These are phyloP conservation scores for Monosporascus cannonballus DNA, from an alignment of 2,329 filamentous ascomycete species.

Conservation along the genomic window DNA sequence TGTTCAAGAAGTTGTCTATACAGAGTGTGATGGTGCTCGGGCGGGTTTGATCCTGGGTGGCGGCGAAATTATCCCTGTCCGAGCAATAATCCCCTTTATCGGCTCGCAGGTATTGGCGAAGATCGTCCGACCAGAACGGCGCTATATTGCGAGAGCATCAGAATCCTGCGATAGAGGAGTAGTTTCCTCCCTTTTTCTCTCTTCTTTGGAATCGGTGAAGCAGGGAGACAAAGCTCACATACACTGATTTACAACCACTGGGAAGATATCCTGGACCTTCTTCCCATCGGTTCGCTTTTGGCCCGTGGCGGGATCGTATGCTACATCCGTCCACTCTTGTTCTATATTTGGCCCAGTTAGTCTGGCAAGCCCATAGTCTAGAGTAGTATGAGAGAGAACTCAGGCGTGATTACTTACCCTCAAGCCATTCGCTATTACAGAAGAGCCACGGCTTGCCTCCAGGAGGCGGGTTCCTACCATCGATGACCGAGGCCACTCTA, in stretches of 20 bases:
- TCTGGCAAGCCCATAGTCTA: neutral
- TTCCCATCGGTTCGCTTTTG: constrained; percentile 1
- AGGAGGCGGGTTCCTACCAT: neutral
- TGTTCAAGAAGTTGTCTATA: constrained; percentile 2
- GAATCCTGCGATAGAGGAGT: neutral
- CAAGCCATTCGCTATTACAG: constrained; percentile 5
- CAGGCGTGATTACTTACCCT: neutral
- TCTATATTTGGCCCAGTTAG: constrained; percentile 1
- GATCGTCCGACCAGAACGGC: constrained; percentile 7
- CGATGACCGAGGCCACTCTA: constrained; percentile 1
- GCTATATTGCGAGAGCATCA: neutral
- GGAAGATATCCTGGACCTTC: constrained; percentile 2
- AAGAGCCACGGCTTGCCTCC: constrained; percentile 6
- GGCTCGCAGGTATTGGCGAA: constrained; percentile 3
- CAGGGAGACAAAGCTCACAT: neutral
- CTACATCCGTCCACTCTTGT: constrained; percentile 5
- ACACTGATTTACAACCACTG: neutral
- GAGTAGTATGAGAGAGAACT: neutral
- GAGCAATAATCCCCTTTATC: constrained; percentile 6
- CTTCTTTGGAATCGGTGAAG: neutral
- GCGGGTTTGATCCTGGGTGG: constrained; percentile 5
- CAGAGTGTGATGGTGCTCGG: constrained; percentile 7
- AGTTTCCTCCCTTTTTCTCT: neutral
- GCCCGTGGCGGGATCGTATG: constrained; percentile 2
- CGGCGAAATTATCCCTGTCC: neutral